Evolutionary conservation across 768 basidiomycete genomes (phyloP).

Genomic region (Lentinula sp.): DNA sequence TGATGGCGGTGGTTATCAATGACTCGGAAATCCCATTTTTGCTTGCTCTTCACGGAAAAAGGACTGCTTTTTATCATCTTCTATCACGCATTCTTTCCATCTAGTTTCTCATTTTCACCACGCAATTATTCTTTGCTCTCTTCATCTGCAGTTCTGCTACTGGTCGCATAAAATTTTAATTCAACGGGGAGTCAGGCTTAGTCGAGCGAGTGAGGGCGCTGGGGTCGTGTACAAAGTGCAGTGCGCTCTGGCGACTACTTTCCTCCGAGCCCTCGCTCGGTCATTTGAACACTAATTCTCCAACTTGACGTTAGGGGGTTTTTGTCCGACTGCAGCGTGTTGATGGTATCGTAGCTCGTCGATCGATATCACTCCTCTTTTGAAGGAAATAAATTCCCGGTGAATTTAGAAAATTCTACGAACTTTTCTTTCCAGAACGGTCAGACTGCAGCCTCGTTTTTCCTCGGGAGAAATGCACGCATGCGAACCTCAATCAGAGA

Average conservation of each 20-base stretch:
- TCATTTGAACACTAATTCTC: background rate
- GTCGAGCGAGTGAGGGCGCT: background rate
- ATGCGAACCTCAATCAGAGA: background rate
- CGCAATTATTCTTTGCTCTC: background rate
- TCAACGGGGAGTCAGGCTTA: background rate
- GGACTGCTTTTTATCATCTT: background rate
- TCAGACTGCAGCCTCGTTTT: conserved; percentile 5
- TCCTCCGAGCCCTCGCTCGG: background rate
- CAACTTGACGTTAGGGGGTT: conserved; percentile 5
- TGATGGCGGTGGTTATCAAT: conserved; percentile 27
- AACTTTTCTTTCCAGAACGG: background rate
- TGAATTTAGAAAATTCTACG: conserved; percentile 6
- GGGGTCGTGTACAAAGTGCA: background rate
- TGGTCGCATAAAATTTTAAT: background rate
- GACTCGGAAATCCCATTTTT: background rate
- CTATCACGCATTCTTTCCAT: background rate
- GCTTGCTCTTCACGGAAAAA: background rate
- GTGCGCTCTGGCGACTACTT: conserved; percentile 1
- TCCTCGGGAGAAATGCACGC: background rate
- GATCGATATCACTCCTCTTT: conserved; percentile 5
- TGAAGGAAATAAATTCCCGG: conserved; percentile 4
- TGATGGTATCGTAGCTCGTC: conserved; percentile 2
- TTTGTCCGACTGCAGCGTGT: conserved; percentile 4
- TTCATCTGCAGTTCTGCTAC: conserved; percentile 3
- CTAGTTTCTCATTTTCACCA: background rate